Percentiles rank a stretch among this genome's conserved stretches.
These are phyloP conservation scores for Entomophthora muscae DNA, from an alignment of 371 early-diverging fungal species.

Conservation along the genomic window DNA sequence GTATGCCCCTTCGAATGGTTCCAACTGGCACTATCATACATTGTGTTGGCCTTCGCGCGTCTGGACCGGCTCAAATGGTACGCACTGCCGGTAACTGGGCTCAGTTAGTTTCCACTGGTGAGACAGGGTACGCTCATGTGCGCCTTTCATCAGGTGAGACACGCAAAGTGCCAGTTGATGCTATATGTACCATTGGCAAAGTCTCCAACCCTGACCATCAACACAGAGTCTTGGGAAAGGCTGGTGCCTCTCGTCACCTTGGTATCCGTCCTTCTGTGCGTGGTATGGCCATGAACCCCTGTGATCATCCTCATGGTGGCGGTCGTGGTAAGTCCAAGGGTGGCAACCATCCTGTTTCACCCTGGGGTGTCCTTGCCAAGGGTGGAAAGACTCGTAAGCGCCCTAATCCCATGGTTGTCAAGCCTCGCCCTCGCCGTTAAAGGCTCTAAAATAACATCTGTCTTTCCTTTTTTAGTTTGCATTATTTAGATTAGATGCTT, in stretches of 20 bases:
- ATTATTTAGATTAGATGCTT: no score
- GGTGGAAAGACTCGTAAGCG: slow-evolving; percentile 82
- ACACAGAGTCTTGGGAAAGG: slow-evolving; percentile 76
- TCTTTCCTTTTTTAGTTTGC: no score
- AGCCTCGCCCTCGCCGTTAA: slow-evolving; percentile 55
- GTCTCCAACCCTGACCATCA: slow-evolving; percentile 86
- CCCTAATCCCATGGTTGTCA: slow-evolving; percentile 57
- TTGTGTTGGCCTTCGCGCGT: slow-evolving; percentile 63
- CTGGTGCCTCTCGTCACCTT: slow-evolving; percentile 67
- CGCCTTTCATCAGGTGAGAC: slow-evolving; percentile 79
- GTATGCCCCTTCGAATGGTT: slow-evolving; percentile 73
- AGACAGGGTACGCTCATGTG: slow-evolving; percentile 70
- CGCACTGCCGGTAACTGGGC: slow-evolving; percentile 84
- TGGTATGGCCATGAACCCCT: slow-evolving; percentile 98
- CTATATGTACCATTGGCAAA: slow-evolving; percentile 83
- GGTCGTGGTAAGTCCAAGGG: slow-evolving; percentile 94
- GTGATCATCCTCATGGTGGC: slow-evolving; percentile 98
- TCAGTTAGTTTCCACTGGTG: slow-evolving; percentile 64
- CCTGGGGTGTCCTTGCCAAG: slow-evolving; percentile 92
- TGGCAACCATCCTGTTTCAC: slow-evolving; percentile 73
- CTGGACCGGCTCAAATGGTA: slow-evolving; percentile 67
- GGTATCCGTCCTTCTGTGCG: slow-evolving; percentile 93
- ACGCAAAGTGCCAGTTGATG: slow-evolving; percentile 70
- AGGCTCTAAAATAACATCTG: no score
- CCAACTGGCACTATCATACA: slow-evolving; percentile 86